Percentiles rank a stretch among this genome's conserved stretches.
Conservation (phyloP, 73 alveolate species). For the Tetrahymena thermophila region DNA sequence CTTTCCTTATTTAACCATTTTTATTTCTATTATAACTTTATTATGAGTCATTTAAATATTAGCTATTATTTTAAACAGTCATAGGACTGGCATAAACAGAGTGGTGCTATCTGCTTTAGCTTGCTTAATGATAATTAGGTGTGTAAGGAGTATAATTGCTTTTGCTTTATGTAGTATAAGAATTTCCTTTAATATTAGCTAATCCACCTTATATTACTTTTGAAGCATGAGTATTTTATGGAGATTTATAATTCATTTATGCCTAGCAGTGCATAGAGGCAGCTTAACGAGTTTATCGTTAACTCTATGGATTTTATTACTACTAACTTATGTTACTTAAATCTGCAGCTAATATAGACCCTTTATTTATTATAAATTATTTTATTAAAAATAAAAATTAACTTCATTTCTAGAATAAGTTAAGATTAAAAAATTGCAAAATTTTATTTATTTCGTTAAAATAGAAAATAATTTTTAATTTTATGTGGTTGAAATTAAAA, state of each 20-base stretch:
- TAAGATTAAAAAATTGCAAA: no score
- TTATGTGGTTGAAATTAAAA: neutral
- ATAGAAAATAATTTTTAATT: neutral
- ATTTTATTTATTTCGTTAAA: no score
- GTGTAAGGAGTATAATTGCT: neutral
- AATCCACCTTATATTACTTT: neutral
- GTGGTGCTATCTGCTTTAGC: neutral
- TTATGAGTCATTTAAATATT: neutral
- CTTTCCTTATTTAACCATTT: neutral
- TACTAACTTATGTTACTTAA: neutral
- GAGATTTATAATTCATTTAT: neutral
- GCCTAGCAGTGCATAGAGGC: neutral
- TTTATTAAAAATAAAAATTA: no score
- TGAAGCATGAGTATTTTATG: neutral
- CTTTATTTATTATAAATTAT: neutral
- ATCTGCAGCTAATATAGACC: neutral
- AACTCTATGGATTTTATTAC: neutral
- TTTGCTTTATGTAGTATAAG: neutral
- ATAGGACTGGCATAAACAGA: neutral
- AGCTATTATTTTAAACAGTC: neutral
- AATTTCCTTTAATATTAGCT: neutral
- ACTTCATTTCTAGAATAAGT: no score
- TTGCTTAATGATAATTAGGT: neutral
- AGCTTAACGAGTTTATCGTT: neutral
- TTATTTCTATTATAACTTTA: neutral